A percentile compares a stretch with the other conserved stretches of the same genome.
Conservation (phyloP, 192 early-diverging fungal species). For the Backusella mclennaniae region DNA sequence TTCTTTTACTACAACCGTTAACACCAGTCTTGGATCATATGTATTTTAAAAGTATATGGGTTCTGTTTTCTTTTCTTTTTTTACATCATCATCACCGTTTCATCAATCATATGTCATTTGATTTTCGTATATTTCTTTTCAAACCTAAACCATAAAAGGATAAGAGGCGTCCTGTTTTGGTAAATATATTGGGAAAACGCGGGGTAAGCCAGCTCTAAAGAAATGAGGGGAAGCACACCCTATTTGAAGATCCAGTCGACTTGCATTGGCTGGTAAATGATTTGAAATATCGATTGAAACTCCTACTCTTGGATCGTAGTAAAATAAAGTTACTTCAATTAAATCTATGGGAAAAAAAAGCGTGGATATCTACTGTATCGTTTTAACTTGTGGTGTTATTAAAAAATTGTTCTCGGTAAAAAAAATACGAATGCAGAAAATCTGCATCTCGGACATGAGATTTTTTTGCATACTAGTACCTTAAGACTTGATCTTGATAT, state of each 20-base stretch:
- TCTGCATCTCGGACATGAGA: neutral
- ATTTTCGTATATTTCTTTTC: neutral
- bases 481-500: no score
- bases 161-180: neutral
- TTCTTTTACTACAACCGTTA: neutral
- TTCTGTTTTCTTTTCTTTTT: neutral
- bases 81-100: neutral
- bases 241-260: neutral
- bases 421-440: neutral
- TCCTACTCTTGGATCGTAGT: neutral
- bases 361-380: neutral
- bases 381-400: no score
- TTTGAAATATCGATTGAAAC: neutral
- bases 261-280: neutral
- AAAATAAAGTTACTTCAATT: conserved; percentile 1
- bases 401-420: neutral
- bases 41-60: neutral
- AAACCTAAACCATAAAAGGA: neutral
- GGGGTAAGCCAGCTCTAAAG: neutral
- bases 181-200: neutral
- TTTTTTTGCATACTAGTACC: no score
- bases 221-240: neutral
- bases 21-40: neutral
- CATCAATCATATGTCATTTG: neutral
- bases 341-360: conserved; percentile 3